Conservation (phyloP, 371 early-diverging fungal species). For the Mortierella sp. region DNA sequence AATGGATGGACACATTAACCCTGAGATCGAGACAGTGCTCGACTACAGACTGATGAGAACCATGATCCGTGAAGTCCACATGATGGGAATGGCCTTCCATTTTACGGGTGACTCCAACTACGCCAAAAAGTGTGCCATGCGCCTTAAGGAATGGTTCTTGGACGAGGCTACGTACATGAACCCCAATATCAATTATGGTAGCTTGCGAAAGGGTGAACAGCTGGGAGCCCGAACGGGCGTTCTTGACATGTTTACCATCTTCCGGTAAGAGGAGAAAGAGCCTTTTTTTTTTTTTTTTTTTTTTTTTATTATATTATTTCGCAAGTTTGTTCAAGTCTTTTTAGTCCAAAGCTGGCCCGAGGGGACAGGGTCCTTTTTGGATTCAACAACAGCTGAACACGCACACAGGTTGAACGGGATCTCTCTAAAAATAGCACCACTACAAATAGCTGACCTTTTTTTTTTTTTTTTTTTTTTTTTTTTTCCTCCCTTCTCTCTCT, state of each 20-base stretch:
- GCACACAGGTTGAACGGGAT: too few species aligned
- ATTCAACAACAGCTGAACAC: not conserved
- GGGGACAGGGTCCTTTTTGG: not conserved
- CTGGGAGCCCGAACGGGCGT: slow-evolving; percentile 57
- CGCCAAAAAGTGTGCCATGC: slow-evolving; percentile 50
- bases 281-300: slow-evolving; percentile 15
- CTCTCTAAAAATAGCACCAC: not conserved
- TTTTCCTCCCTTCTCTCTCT: not conserved
- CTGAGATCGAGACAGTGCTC: slow-evolving; percentile 53
- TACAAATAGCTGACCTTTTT: not conserved
- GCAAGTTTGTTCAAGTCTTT: not conserved
- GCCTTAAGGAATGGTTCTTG: slow-evolving; percentile 61
- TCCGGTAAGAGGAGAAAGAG: slow-evolving; percentile 45
- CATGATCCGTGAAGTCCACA: slow-evolving; percentile 57
- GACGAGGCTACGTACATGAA: slow-evolving; percentile 62
- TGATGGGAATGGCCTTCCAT: slow-evolving; percentile 60
- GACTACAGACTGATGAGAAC: slow-evolving; percentile 55
- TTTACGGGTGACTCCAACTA: slow-evolving; percentile 60
- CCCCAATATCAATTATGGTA: slow-evolving; percentile 61
- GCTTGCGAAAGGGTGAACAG: slow-evolving; percentile 54
- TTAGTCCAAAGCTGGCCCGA: slow-evolving; percentile 3
- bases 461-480: not conserved
- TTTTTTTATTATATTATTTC: not conserved
- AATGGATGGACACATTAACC: slow-evolving; percentile 57
- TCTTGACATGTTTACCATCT: slow-evolving; percentile 56